Percentiles rank a stretch among this genome's conserved stretches.
These are phyloP conservation scores for Lepidopterella palustris DNA, from an alignment of 495 filamentous ascomycete genomes.

Conservation along the genomic window DNA sequence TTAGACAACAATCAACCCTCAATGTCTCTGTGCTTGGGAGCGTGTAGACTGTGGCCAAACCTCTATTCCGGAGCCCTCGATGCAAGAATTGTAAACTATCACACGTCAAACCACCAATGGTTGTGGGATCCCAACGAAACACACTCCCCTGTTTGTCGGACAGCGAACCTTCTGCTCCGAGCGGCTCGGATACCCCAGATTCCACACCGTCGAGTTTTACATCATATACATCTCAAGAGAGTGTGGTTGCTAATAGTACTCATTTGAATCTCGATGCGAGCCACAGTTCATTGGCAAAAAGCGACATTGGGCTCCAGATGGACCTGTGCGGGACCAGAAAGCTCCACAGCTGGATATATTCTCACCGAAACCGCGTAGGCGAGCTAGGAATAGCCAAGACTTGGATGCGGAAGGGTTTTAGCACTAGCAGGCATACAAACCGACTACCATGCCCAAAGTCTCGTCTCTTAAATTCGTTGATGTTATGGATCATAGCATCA, in stretches of 20 bases:
- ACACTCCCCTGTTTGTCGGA: background rate
- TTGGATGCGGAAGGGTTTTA: background rate
- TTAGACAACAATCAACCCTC: no score
- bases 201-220: background rate
- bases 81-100: no score
- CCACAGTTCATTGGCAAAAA: background rate
- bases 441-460: background rate
- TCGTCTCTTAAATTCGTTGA: background rate
- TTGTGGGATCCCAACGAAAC: conserved; percentile 3
- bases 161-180: background rate
- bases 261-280: background rate
- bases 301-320: background rate
- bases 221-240: background rate
- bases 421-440: background rate
- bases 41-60: no score
- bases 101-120: no score
- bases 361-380: background rate
- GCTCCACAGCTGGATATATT: background rate
- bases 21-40: no score
- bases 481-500: background rate
- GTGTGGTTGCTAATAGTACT: background rate
- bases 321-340: background rate
- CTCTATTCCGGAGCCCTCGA: no score
- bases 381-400: background rate
- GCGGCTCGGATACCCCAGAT: conserved; percentile 5